phyloP scores from a whole-genome alignment of 225 moss, liverwort and hornwort genomes.

The Straminergon stramineum region DNA sequence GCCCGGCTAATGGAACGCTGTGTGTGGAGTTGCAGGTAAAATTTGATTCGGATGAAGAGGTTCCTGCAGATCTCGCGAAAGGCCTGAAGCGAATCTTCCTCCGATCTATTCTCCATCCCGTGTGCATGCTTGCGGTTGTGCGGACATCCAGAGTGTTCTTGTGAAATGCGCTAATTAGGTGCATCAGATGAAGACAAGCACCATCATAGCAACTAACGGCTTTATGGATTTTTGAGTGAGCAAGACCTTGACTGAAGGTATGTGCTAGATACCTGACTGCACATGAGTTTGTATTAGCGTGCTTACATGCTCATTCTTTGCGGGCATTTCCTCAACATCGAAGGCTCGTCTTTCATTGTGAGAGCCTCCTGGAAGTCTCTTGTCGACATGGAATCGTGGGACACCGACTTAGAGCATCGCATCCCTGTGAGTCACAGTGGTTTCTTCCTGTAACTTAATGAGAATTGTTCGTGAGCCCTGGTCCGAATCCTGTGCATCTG shows the following conservation, averaged over 20 bases:
- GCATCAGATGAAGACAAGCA: not conserved
- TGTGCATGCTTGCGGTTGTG: not conserved
- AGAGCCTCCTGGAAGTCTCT: not conserved
- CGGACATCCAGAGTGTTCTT: not conserved
- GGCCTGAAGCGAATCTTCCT: not conserved
- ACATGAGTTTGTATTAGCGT: not conserved
- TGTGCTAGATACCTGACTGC: not conserved
- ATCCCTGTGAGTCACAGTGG: no score
- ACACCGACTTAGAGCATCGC: not conserved
- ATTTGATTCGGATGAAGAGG: constrained; percentile 39
- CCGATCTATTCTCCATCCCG: not conserved
- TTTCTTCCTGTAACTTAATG: not conserved
- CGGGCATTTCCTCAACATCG: not conserved
- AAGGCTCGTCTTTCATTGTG: not conserved
- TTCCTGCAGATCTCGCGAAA: not conserved
- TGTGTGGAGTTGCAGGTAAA: constrained; percentile 37
- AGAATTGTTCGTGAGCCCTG: not conserved
- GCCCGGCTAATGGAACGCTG: not conserved
- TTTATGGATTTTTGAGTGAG: not conserved
- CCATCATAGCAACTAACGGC: not conserved
- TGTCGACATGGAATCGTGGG: not conserved
- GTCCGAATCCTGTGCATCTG: not conserved
- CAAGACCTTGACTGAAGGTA: not conserved
- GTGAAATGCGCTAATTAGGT: not conserved
- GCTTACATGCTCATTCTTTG: not conserved